Base-by-base conservation (phyloP, 495 filamentous ascomycete species). In the Platismatia glauca region DNA sequence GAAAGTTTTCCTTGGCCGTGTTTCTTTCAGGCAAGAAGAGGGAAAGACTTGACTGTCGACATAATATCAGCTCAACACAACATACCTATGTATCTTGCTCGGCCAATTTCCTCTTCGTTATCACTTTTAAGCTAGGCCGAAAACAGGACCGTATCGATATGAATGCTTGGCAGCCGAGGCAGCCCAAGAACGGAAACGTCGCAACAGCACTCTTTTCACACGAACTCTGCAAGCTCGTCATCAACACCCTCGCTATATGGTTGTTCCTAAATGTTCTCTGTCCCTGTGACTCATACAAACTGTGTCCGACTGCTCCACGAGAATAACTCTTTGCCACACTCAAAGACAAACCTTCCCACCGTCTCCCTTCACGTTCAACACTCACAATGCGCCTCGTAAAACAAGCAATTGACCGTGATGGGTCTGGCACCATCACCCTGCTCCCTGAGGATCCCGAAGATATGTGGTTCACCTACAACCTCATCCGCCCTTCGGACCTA, bases 391-490 rank as follows among this genome's bases (percentile, higher is more conserved):
- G 84, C 35, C 81, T 89, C 35, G 78, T 89, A 64, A 89, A 87
- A 70, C 83, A 85, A 58, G 81, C 86, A 59, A 85, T 95, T 62
- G 84, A 89, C 66, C 83, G 83, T 38, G 77, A 89, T 77, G 89
- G 89, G 79, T 86, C 88, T 6, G 90, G 89, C 15, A 84, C 77
- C 60, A 84, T 96, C 66, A 90, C 87, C 34, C 79, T 98, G 56
- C 82, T 89, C 56, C 92, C 94, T 4, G 86, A 90, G 71, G 94
- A 96, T 69, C 90, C 91, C 37, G 94, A 97, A 76, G 94, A 98
- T 73, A 96, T 98, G 91, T 98, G 94, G 94, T 92, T 97, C 70
- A 87, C 88, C 72, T 92, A 96, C 80, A 98, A 98, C 76, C 82
- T 98, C 43, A 93, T 98, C 72, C 83, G 85, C 16, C 82, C 85